Evolutionary conservation across 192 early-diverging fungal genomes (phyloP).

Genomic region (Podila verticillata): DNA sequence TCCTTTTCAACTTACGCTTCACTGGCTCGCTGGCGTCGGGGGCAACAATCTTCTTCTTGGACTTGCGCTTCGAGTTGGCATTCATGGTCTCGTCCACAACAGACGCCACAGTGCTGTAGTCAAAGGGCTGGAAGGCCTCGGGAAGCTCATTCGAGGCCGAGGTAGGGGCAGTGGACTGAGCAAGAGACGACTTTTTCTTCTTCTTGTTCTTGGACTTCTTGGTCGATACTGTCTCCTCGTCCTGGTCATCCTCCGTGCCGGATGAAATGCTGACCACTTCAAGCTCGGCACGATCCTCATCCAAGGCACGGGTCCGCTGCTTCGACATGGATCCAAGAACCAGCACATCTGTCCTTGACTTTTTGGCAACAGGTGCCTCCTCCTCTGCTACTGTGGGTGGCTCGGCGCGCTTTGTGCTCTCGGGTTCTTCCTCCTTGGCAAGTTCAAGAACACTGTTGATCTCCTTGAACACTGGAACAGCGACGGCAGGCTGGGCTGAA

Average conservation of each 20-base stretch:
- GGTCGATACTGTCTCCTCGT: constrained; percentile 2
- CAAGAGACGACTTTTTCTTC: constrained; percentile 13
- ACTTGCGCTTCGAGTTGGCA: constrained; percentile 13
- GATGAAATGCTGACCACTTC: constrained; percentile 2
- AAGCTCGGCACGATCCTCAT: constrained; percentile 41
- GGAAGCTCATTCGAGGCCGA: constrained; percentile 7
- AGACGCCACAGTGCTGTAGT: constrained; percentile 36
- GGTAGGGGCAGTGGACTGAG: constrained; percentile 2
- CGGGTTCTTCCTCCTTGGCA: background rate
- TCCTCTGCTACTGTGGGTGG: background rate
- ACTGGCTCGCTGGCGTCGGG: constrained; percentile 3
- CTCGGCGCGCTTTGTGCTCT: background rate
- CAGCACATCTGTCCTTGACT: constrained; percentile 44
- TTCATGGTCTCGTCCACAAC: constrained; percentile 36
- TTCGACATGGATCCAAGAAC: constrained; percentile 30
- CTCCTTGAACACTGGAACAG: constrained; percentile 29
- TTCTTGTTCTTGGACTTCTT: constrained; percentile 32
- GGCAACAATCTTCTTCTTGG: constrained; percentile 23
- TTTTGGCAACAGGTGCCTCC: constrained; percentile 13
- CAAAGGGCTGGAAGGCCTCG: constrained; percentile 37
- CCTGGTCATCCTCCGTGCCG: constrained; percentile 1
- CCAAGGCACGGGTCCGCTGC: constrained; percentile 41
- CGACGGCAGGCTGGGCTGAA: constrained; percentile 5
- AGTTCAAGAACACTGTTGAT: constrained; percentile 4
- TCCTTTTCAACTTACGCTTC: constrained; percentile 18